Conservation (phyloP, 306 rosid genomes). For the Cicer yamashitae region DNA sequence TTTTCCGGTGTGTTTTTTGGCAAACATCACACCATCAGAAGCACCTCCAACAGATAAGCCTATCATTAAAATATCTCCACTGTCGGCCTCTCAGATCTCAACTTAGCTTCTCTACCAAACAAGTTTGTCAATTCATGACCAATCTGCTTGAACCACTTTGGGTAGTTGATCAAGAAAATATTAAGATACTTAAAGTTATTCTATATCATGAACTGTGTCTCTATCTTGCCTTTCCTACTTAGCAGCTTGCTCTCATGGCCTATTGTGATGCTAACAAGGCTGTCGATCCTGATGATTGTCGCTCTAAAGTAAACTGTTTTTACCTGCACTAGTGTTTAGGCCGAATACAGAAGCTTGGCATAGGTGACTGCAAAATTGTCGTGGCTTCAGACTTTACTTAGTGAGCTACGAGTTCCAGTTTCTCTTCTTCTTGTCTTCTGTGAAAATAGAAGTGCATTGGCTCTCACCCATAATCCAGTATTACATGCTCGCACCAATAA, state of each 20-base stretch:
- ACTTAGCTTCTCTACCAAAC: not conserved
- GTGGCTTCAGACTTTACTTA: conserved; percentile 4
- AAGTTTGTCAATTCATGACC: not conserved
- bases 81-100: not conserved
- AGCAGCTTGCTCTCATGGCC: not conserved
- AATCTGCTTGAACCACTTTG: not conserved
- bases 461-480: not conserved
- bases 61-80: too few species aligned
- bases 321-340: not conserved
- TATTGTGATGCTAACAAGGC: not conserved
- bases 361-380: not conserved
- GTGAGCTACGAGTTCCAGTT: not conserved
- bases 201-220: not conserved
- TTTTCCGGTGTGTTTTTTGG: too few species aligned
- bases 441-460: not conserved
- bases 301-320: not conserved
- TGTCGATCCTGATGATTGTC: not conserved
- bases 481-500: not conserved
- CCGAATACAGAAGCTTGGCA: not conserved
- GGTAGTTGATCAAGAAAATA: not conserved
- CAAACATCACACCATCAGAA: too few species aligned
- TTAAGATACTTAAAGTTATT: not conserved
- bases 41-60: too few species aligned
- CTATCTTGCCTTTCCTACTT: not conserved
- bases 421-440: not conserved